A percentile compares a stretch with the other conserved stretches of the same genome.
Evolutionary conservation across 345 rosid genomes (phyloP).

Genomic region (Triadica sebifera): DNA sequence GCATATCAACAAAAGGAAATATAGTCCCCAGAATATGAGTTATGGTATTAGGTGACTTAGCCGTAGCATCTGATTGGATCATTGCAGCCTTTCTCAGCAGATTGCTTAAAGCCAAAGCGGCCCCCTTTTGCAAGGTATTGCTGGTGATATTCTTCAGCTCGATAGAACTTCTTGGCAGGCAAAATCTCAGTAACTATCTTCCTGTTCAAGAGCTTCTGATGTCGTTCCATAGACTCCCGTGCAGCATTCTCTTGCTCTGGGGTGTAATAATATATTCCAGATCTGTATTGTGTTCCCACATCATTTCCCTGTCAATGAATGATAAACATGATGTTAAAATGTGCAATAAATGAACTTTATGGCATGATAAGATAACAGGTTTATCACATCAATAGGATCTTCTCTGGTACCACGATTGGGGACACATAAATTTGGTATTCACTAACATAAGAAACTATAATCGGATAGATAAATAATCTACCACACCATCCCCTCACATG

Average conservation of each 20-base stretch:
- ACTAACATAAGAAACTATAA: not conserved
- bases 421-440: not conserved
- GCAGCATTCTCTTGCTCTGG: conserved; percentile 88
- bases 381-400: too few species aligned
- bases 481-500: not conserved
- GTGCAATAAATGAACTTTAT: too few species aligned
- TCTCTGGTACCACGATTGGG: not conserved
- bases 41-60: conserved; percentile 21
- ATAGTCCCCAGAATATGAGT: too few species aligned
- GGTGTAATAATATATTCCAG: conserved; percentile 77
- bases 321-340: not conserved
- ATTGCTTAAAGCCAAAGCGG: conserved; percentile 69
- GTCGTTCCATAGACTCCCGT: conserved; percentile 57
- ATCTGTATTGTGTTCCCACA: conserved; percentile 89
- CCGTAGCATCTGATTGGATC: conserved; percentile 95
- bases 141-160: conserved; percentile 91
- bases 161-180: conserved; percentile 87
- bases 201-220: conserved; percentile 57
- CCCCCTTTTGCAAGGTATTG: conserved; percentile 93
- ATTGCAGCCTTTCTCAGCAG: conserved; percentile 78
- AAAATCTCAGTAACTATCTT: conserved; percentile 77
- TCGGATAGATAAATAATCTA: not conserved
- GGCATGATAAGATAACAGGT: not conserved
- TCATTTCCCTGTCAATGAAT: conserved; percentile 68
- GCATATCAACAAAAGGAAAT: not conserved